These are phyloP conservation scores for Hura crepitans DNA, from an alignment of 441 rosid genomes.

Conservation along the genomic window DNA sequence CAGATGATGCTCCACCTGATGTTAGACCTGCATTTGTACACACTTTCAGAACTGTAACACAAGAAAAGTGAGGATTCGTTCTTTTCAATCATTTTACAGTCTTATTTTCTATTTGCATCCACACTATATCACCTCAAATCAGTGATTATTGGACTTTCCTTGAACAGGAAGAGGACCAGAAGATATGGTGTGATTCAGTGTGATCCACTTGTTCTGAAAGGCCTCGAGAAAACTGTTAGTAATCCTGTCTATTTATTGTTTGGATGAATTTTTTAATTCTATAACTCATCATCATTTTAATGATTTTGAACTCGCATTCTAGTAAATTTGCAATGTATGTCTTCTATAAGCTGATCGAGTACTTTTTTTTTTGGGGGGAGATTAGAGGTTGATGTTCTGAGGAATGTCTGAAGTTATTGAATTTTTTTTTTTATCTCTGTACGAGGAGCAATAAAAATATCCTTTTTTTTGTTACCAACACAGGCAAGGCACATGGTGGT, in stretches of 20 bases:
- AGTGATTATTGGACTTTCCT: slow-evolving; percentile 22
- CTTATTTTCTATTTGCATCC: slow-evolving; percentile 16
- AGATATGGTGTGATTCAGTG: slow-evolving; percentile 85
- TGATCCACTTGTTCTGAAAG: slow-evolving; percentile 76
- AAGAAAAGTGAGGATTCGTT: slow-evolving; percentile 48
- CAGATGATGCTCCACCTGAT: slow-evolving; percentile 65
- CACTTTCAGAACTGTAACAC: slow-evolving; percentile 42
- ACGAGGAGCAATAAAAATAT: slow-evolving; percentile 22
- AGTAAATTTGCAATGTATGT: background rate
- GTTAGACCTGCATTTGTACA: slow-evolving; percentile 89
- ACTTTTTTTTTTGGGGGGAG: slow-evolving; percentile 1
- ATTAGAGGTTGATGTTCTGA: background rate
- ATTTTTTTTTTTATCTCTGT: slow-evolving; percentile 10
- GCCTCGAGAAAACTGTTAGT: slow-evolving; percentile 87
- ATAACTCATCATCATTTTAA: background rate
- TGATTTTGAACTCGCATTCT: slow-evolving; percentile 11
- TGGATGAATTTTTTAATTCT: slow-evolving; percentile 2
- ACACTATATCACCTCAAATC: slow-evolving; percentile 13
- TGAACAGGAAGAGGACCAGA: slow-evolving; percentile 56
- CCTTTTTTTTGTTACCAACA: slow-evolving; percentile 23
- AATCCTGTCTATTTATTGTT: slow-evolving; percentile 7
- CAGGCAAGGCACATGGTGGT: slow-evolving; percentile 95
- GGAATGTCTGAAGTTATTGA: slow-evolving; percentile 11
- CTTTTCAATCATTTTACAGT: slow-evolving; percentile 13
- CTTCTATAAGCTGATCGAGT: slow-evolving; percentile 7